Conservation (phyloP, 805 yeast species). For the Schwanniomyces occidentalis region DNA sequence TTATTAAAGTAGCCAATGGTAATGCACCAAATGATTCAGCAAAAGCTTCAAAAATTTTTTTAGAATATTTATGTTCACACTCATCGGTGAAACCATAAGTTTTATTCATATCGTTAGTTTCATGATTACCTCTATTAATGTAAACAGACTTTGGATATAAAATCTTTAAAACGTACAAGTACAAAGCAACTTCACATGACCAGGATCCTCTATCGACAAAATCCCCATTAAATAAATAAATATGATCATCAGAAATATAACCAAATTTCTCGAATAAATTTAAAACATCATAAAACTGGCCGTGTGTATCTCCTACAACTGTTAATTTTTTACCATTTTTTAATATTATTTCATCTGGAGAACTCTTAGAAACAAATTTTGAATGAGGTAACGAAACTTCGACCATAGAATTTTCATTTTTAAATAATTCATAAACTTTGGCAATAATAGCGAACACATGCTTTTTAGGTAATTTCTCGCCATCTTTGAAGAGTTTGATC, state of each 20-base stretch:
- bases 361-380: conserved; percentile 12
- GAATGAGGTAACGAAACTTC: conserved; percentile 55
- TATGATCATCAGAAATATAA: conserved; percentile 61
- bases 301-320: conserved; percentile 97
- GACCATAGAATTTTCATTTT: conserved; percentile 68
- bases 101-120: conserved; percentile 94
- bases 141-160: conserved; percentile 68
- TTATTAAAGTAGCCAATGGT: conserved; percentile 84
- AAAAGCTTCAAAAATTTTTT: conserved; percentile 77
- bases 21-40: conserved; percentile 81
- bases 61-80: conserved; percentile 85
- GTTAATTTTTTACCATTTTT: conserved; percentile 54
- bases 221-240: conserved; percentile 92
- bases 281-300: conserved; percentile 89
- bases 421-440: conserved; percentile 64
- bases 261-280: conserved; percentile 79
- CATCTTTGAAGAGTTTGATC: conserved; percentile 71
- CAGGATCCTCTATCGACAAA: conserved; percentile 98
- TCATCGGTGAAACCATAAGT: conserved; percentile 97
- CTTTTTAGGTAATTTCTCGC: conserved; percentile 73
- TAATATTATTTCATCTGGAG: conserved; percentile 25
- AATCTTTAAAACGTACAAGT: conserved; percentile 74
- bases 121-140: conserved; percentile 95
- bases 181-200: conserved; percentile 94
- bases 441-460: conserved; percentile 82